A percentile compares a stretch with the other conserved stretches of the same genome.
phyloP scores from a whole-genome alignment of 257 asterid species.

The Misopates orontium region DNA sequence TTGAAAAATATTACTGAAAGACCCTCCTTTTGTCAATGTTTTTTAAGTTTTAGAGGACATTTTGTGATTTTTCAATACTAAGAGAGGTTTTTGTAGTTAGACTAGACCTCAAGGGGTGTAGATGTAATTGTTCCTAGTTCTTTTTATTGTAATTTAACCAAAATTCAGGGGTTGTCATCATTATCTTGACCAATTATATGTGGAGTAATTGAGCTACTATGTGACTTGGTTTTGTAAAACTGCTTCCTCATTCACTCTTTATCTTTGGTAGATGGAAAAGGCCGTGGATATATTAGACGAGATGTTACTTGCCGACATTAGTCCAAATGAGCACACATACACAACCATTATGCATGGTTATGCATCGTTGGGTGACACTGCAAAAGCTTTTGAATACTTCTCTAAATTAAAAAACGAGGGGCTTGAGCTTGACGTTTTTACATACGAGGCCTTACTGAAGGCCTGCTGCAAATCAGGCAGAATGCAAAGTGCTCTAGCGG shows the following conservation, averaged over 20 bases:
- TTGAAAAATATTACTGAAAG: no score
- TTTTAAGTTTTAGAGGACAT: no score
- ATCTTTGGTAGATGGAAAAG: slow-evolving; percentile 70
- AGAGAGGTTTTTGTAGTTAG: no score
- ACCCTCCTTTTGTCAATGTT: no score
- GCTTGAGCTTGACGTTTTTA: slow-evolving; percentile 80
- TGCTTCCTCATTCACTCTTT: not conserved
- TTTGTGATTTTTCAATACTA: no score
- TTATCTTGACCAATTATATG: no score
- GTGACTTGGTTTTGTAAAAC: slow-evolving; percentile 2
- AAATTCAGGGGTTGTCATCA: no score
- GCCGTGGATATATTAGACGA: slow-evolving; percentile 76
- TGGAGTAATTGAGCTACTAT: not conserved
- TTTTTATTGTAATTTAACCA: no score
- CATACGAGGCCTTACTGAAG: slow-evolving; percentile 94
- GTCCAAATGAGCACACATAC: slow-evolving; percentile 88
- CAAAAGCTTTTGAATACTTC: slow-evolving; percentile 92
- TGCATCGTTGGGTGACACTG: slow-evolving; percentile 95
- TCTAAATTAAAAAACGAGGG: slow-evolving; percentile 79
- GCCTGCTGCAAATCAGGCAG: slow-evolving; percentile 99
- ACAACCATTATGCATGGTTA: slow-evolving; percentile 94
- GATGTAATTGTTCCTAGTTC: no score
- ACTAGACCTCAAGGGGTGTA: no score
- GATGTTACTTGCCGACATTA: slow-evolving; percentile 82
- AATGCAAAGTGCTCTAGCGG: slow-evolving; percentile 99